Evolutionary conservation across 148 eudicot genomes (phyloP), one percentile per base, ranked within the genome.

Genomic region (Rhododendron kiyosumense): DNA sequence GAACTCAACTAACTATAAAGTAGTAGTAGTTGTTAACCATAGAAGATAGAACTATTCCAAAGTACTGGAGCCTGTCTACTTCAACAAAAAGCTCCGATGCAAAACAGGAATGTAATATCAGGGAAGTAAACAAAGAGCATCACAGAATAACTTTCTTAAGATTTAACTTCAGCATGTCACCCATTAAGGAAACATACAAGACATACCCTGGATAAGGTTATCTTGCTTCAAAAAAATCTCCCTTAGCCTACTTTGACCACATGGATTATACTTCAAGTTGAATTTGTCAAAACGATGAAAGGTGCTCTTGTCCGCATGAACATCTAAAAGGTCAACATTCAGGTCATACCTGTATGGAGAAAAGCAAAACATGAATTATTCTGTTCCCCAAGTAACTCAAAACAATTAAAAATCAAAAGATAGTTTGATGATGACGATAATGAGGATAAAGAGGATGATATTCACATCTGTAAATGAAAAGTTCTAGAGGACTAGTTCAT

Each of bases 271-370:
- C 95, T 97, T 97, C 74, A 97, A 92, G 87, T 97, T 97, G 83
- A 97, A 97, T 88, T 97, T 97, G 90, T 97, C 99, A 91, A 97
- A 97, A 83, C 99, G 99, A 93, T 97, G 99, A 85, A 97, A 97
- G 52, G 99, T 97, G 87, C 99, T 97, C 92, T 97, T 97, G 95
- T 97, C 99, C 20, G 99, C 99, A 89, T 97, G 99, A 86, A 97
- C 99, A 87, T 97, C 99, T 84, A 97, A 86, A 52, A 97, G 96
- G 89, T 97, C 99, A 85, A 97, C 99, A 89, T 97, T 97, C 83
- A 97, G 89, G 88, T 97, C 99, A 91, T 97, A 94, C 87, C 99
- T 97, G 90, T 81, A 59, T 61, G 63, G 18, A 84, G 36, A 78
- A 86, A 54, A 6, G 45, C 52, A 49, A 17, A 69, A n/a, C 43